Conservation (phyloP, 2,329 filamentous ascomycete genomes). For the Nemania sp. region DNA sequence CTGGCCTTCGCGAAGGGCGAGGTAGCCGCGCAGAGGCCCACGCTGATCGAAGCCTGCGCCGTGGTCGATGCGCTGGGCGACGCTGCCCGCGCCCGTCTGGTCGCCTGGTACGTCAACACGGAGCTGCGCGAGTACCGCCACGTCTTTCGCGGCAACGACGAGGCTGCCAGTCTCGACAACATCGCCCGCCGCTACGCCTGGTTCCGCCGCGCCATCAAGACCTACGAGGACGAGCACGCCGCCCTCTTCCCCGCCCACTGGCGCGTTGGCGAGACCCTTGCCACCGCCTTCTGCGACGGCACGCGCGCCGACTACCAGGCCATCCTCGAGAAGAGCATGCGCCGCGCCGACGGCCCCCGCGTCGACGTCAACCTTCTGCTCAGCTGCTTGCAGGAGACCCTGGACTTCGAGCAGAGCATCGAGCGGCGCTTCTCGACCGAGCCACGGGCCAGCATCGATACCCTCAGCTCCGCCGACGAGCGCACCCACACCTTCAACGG, state of each 20-base stretch:
- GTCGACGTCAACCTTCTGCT: constrained; percentile 89
- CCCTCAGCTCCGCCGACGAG: constrained; percentile 77
- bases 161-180: constrained; percentile 94
- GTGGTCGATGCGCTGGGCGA: constrained; percentile 96
- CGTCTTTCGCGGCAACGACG: constrained; percentile 94
- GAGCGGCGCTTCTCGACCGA: constrained; percentile 79
- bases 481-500: constrained; percentile 80
- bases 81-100: constrained; percentile 75
- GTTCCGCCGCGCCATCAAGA: constrained; percentile 95
- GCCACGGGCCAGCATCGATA: constrained; percentile 83
- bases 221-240: constrained; percentile 91
- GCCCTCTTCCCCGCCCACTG: constrained; percentile 84
- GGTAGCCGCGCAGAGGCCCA: constrained; percentile 67
- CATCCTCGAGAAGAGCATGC: constrained; percentile 86
- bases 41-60: constrained; percentile 82
- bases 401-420: constrained; percentile 93
- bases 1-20: constrained; percentile 90
- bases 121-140: constrained; percentile 93
- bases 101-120: constrained; percentile 98
- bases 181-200: constrained; percentile 93
- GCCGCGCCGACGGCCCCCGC: constrained; percentile 73
- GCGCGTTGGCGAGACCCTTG: constrained; percentile 87
- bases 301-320: constrained; percentile 94
- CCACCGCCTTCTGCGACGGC: constrained; percentile 91
- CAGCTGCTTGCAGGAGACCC: constrained; percentile 88